Evolutionary conservation across 192 early-diverging fungal genomes (phyloP), one percentile per base, ranked within the genome.

Genomic region (Haplosporangium gracile): DNA sequence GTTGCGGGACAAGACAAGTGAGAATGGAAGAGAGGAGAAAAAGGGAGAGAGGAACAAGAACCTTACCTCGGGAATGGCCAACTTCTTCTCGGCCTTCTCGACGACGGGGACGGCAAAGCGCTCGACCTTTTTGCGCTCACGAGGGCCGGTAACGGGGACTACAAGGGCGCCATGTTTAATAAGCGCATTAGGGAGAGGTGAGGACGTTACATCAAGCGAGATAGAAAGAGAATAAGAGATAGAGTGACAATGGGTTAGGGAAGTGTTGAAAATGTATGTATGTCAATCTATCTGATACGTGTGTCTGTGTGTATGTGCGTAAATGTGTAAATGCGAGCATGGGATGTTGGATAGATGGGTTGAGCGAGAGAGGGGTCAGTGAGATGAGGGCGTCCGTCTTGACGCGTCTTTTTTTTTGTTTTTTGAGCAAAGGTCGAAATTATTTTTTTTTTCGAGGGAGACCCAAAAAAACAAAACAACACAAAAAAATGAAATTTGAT

Each of bases 51-150:
- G 49, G 49, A 74, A 68, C 24, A 26, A 57, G 38, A 75, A 36
- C 42, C 47, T 76, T 55, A 85, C 83, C 78, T 85, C 43, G 70
- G 83, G 78, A 75, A 85, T 80, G 53, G 63, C 78, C 65, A 85
- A 45, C 57, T 80, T 68, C 80, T 88, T 88, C 29, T 79, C 81
- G 39, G 72, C 29, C 74, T 83, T 88, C 72, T 83, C 75, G 34
- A 53, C 43, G 29, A 63, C 74, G 39, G 73, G 38, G 13, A 74
- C 70, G 34, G 63, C 68, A 74, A 51, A 88, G 39, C 87, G 81
- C 70, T 83, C 87, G 20, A 79, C 80, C 57, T 80, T 74, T 77
- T 88, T 88, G 47, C 87, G 87, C 53, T 76, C 74, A 68, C 87
- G 87, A 40, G 81, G 87, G 51, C 83, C 83, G 43, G 74, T 55